phyloP scores from a whole-genome alignment of 1,284 basidiomycete species.

The Trametes versicolor region DNA sequence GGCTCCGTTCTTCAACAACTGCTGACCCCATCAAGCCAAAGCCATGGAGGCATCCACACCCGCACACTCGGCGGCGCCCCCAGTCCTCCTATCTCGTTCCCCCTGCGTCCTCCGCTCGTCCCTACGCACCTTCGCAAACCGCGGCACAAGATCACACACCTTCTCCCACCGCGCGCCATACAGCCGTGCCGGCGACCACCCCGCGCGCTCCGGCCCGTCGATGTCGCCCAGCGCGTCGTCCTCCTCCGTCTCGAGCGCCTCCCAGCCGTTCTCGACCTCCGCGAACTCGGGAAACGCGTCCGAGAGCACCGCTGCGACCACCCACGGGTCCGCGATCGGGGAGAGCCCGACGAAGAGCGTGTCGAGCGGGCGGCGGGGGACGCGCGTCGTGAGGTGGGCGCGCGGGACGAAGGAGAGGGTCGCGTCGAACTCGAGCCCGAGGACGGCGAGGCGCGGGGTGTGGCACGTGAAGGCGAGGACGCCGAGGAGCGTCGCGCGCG shows the following conservation, averaged over 20 bases:
- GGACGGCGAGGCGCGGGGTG: background rate
- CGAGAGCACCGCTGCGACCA: constrained; percentile 2
- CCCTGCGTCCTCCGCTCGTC: background rate
- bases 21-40: too few species aligned
- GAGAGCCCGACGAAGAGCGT: background rate
- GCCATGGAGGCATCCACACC: too few species aligned
- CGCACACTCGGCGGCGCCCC: too few species aligned
- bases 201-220: too few species aligned
- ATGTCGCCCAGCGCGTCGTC: background rate
- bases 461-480: background rate
- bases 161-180: background rate
- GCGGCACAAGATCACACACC: background rate
- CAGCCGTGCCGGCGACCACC: too few species aligned
- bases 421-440: constrained; percentile 2
- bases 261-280: background rate
- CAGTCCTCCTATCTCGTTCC: too few species aligned
- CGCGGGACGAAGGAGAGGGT: background rate
- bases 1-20: too few species aligned
- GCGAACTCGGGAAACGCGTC: background rate
- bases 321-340: constrained; percentile 1
- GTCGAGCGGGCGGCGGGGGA: background rate
- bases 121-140: background rate
- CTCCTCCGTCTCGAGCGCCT: background rate
- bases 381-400: background rate
- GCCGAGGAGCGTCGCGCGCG: too few species aligned